Percentiles rank a stretch among this genome's conserved stretches.
These are phyloP conservation scores for Zygosaccharomyces bisporus DNA, from an alignment of 805 yeast species.

Conservation along the genomic window DNA sequence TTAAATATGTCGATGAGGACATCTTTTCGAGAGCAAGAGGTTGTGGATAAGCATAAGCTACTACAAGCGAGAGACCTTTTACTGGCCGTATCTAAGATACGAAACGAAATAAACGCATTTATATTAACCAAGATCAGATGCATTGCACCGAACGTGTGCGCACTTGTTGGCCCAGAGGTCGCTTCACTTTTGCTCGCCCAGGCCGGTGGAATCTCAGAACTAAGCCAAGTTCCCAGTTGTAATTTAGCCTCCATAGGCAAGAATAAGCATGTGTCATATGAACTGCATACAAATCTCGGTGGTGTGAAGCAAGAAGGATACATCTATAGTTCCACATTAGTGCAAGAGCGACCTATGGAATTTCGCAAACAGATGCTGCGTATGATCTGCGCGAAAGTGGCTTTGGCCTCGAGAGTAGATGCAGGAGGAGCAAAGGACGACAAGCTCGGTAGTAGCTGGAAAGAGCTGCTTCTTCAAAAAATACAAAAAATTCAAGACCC, in stretches of 20 bases:
- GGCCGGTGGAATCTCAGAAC: slow-evolving; percentile 62
- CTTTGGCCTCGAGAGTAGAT: slow-evolving; percentile 83
- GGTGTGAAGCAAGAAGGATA: slow-evolving; percentile 66
- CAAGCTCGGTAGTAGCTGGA: slow-evolving; percentile 54
- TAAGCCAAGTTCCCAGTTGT: slow-evolving; percentile 74
- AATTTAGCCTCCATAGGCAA: slow-evolving; percentile 77
- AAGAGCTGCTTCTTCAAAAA: slow-evolving; percentile 55
- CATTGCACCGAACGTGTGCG: slow-evolving; percentile 78
- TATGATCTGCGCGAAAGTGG: slow-evolving; percentile 71
- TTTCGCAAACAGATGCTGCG: slow-evolving; percentile 67
- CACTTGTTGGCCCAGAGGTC: slow-evolving; percentile 64
- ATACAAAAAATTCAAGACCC: slow-evolving; percentile 73
- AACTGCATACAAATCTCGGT: slow-evolving; percentile 36
- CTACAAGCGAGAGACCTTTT: slow-evolving; percentile 43
- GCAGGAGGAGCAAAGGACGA: slow-evolving; percentile 46
- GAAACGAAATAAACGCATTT: slow-evolving; percentile 43
- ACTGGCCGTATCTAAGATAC: slow-evolving; percentile 1
- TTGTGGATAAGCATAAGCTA: slow-evolving; percentile 23
- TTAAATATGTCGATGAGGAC: slow-evolving; percentile 70
- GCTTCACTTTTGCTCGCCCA: slow-evolving; percentile 70
- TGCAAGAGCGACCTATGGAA: slow-evolving; percentile 56
- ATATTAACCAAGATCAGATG: slow-evolving; percentile 53
- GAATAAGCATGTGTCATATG: slow-evolving; percentile 33
- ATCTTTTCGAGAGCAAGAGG: slow-evolving; percentile 23
- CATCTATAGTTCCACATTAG: slow-evolving; percentile 55